phyloP scores from a whole-genome alignment of 1,139 yeast species.

The Diutina ranongensis region DNA sequence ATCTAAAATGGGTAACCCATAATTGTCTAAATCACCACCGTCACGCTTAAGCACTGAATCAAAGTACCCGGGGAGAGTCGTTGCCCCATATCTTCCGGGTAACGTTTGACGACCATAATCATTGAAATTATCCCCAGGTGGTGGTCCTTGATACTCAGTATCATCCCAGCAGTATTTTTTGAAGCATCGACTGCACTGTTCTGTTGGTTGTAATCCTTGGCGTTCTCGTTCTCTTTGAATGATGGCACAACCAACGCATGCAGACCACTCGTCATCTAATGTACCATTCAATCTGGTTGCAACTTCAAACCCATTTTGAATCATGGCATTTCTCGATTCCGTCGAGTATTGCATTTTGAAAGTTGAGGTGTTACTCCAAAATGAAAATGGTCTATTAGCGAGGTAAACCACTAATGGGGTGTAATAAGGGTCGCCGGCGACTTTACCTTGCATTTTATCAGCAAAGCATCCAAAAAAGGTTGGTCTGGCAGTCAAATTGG shows the following conservation, averaged over 20 bases:
- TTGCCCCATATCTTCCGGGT: background rate
- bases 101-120: background rate
- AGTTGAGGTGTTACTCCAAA: slow-evolving; percentile 27
- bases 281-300: slow-evolving; percentile 67
- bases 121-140: background rate
- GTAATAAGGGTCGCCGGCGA: slow-evolving; percentile 14
- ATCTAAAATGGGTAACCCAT: background rate
- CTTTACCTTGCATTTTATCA: slow-evolving; percentile 22
- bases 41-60: background rate
- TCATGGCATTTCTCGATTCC: slow-evolving; percentile 20
- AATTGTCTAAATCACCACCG: background rate
- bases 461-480: slow-evolving; percentile 47
- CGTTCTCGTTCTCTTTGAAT: slow-evolving; percentile 76
- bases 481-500: slow-evolving; percentile 26
- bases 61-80: background rate
- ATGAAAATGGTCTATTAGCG: slow-evolving; percentile 22
- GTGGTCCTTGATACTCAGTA: background rate
- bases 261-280: slow-evolving; percentile 59
- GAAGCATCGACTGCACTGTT: slow-evolving; percentile 67
- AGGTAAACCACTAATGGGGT: slow-evolving; percentile 30
- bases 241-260: slow-evolving; percentile 85
- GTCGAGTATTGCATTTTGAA: slow-evolving; percentile 27
- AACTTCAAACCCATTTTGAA: slow-evolving; percentile 57
- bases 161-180: slow-evolving; percentile 80
- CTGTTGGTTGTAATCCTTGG: slow-evolving; percentile 46